Evolutionary conservation across 2,329 filamentous ascomycete genomes (phyloP).

Genomic region (Metarhizium sp.): DNA sequence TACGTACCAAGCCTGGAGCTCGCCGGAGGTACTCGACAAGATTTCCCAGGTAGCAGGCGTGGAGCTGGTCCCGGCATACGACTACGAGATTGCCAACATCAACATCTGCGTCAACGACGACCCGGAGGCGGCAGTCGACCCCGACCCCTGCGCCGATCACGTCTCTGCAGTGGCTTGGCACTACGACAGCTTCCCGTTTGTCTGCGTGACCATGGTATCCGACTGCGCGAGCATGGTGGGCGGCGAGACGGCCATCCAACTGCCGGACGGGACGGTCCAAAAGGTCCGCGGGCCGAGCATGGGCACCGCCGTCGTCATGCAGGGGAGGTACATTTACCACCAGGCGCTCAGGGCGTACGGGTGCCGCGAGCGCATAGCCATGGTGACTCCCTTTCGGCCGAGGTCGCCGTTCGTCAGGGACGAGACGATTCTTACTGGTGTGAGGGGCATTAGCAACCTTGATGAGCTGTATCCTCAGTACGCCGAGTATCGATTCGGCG

Average conservation of each 20-base stretch:
- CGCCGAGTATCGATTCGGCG: slow-evolving; percentile 52
- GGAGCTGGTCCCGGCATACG: slow-evolving; percentile 42
- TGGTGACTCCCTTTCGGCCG: slow-evolving; percentile 58
- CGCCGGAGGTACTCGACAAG: slow-evolving; percentile 31
- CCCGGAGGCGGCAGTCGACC: neutral
- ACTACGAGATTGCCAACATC: slow-evolving; percentile 46
- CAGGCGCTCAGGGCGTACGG: slow-evolving; percentile 50
- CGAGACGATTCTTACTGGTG: slow-evolving; percentile 50
- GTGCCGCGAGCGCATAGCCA: slow-evolving; percentile 51
- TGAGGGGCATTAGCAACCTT: slow-evolving; percentile 48
- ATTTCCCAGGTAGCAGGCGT: slow-evolving; percentile 45
- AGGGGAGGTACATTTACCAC: slow-evolving; percentile 59
- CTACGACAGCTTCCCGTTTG: slow-evolving; percentile 56
- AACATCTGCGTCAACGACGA: slow-evolving; percentile 38
- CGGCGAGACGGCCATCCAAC: slow-evolving; percentile 54
- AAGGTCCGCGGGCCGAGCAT: slow-evolving; percentile 52
- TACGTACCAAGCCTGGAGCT: slow-evolving; percentile 42
- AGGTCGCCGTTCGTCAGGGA: slow-evolving; percentile 43
- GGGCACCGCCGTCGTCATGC: slow-evolving; percentile 54
- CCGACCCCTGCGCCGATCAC: slow-evolving; percentile 29
- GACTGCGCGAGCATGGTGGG: slow-evolving; percentile 55
- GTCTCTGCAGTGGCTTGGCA: slow-evolving; percentile 54
- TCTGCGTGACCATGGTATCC: slow-evolving; percentile 60
- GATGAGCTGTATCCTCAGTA: slow-evolving; percentile 52
- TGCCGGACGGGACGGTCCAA: slow-evolving; percentile 40